Percentiles rank a stretch among this genome's conserved stretches.
These are phyloP conservation scores for Citrus inodora DNA, from an alignment of 345 rosid genomes.

Conservation along the genomic window DNA sequence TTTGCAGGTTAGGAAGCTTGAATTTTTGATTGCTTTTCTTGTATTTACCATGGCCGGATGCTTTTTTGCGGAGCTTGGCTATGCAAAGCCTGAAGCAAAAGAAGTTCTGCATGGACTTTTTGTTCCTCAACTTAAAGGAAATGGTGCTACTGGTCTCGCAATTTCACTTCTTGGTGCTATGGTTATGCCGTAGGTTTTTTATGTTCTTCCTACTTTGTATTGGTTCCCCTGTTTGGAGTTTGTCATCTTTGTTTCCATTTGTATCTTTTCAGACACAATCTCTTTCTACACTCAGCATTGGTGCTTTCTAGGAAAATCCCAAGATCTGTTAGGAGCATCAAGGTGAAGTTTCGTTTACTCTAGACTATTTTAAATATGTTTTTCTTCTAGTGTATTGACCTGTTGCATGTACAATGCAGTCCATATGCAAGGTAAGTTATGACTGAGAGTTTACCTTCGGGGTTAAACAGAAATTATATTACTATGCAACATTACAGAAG, in stretches of 20 bases:
- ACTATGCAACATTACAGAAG: background rate
- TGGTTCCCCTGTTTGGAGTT: conserved; percentile 3
- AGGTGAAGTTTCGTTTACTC: conserved; percentile 32
- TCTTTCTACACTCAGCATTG: conserved; percentile 93
- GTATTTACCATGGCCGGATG: conserved; percentile 87
- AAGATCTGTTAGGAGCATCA: conserved; percentile 73
- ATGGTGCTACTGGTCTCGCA: conserved; percentile 91
- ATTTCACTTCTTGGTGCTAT: conserved; percentile 94
- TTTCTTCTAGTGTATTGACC: background rate
- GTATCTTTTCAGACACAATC: conserved; percentile 63
- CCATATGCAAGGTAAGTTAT: background rate
- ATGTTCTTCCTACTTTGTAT: background rate
- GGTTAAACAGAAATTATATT: background rate
- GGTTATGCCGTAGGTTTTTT: conserved; percentile 90
- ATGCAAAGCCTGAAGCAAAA: conserved; percentile 68
- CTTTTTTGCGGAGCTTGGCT: conserved; percentile 72
- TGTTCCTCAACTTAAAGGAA: conserved; percentile 88
- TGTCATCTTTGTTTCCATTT: conserved; percentile 3
- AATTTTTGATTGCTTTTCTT: conserved; percentile 75
- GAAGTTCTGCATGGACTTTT: conserved; percentile 87
- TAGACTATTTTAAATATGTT: background rate
- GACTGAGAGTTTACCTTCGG: background rate
- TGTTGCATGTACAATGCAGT: background rate
- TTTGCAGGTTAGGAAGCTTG: conserved; percentile 28
- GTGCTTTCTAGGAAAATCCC: conserved; percentile 94